phyloP scores from a whole-genome alignment of 768 basidiomycete genomes.

The Rhizopogon vesiculosus region DNA sequence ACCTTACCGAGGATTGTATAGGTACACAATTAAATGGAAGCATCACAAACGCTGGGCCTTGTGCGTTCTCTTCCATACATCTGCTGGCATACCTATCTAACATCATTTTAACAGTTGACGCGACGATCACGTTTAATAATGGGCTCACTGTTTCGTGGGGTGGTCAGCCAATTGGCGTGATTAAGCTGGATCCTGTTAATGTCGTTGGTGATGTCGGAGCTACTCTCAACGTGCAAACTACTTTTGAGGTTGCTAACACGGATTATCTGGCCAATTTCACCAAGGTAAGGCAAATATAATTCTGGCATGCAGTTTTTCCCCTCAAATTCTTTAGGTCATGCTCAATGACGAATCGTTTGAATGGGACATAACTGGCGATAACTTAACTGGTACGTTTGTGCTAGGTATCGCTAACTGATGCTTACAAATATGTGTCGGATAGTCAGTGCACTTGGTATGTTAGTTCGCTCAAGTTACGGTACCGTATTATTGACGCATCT shows the following conservation, averaged over 20 bases:
- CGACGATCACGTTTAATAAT: conserved; percentile 57
- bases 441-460: conserved; percentile 56
- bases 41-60: conserved; percentile 69
- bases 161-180: conserved; percentile 50
- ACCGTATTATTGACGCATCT: not conserved
- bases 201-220: conserved; percentile 63
- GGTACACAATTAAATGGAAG: conserved; percentile 52
- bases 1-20: conserved; percentile 17
- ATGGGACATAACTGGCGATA: conserved; percentile 64
- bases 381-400: conserved; percentile 46
- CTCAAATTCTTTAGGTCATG: conserved; percentile 32
- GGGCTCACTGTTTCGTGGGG: conserved; percentile 62
- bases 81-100: conserved; percentile 2
- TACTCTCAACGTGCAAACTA: conserved; percentile 45
- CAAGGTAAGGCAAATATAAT: conserved; percentile 32
- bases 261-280: conserved; percentile 60
- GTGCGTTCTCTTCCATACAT: conserved; percentile 33
- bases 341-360: conserved; percentile 63
- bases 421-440: conserved; percentile 6
- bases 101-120: conserved; percentile 44
- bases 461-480: not conserved
- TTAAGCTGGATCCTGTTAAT: conserved; percentile 57
- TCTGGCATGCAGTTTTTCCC: not conserved
- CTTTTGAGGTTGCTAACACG: conserved; percentile 56
- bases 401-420: not conserved